Evolutionary conservation across 805 yeast species (phyloP).

Genomic region (Teunomyces funiuensis): DNA sequence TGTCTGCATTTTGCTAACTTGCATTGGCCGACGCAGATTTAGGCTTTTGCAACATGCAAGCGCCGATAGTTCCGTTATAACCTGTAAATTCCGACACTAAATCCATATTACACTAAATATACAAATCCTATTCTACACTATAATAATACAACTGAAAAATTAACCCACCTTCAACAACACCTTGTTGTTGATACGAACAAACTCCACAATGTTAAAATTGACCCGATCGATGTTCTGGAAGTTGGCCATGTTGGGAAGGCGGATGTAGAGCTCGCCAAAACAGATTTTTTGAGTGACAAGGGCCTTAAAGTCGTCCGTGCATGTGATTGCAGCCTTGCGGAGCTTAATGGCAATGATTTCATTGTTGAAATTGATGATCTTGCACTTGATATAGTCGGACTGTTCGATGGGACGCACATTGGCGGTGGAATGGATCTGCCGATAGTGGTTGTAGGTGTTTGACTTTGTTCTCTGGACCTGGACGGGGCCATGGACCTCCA

Average conservation of each 20-base stretch:
- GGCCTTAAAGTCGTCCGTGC: slow-evolving; percentile 25
- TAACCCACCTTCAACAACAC: slow-evolving; percentile 22
- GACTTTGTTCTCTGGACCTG: slow-evolving; percentile 23
- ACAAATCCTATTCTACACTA: too few species aligned
- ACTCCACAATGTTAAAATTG: slow-evolving; percentile 19
- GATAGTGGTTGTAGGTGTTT: slow-evolving; percentile 33
- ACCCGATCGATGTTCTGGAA: slow-evolving; percentile 30
- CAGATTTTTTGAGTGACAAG: slow-evolving; percentile 24
- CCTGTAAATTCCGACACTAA: not conserved
- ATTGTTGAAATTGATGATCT: slow-evolving; percentile 25
- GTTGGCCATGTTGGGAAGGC: slow-evolving; percentile 19
- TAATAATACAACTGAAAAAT: too few species aligned
- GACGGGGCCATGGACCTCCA: not conserved
- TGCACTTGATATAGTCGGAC: slow-evolving; percentile 22
- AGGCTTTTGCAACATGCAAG: not conserved
- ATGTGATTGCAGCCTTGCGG: slow-evolving; percentile 20
- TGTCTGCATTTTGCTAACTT: not conserved
- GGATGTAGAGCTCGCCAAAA: slow-evolving; percentile 27
- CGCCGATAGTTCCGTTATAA: not conserved
- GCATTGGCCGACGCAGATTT: too few species aligned
- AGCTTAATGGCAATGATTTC: slow-evolving; percentile 28
- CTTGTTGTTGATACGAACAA: slow-evolving; percentile 19
- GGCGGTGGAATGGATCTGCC: slow-evolving; percentile 14
- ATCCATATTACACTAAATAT: too few species aligned
- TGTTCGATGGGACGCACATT: slow-evolving; percentile 8